phyloP scores from a whole-genome alignment of 768 basidiomycete genomes.

The Naganishia vaughanmartiniae region DNA sequence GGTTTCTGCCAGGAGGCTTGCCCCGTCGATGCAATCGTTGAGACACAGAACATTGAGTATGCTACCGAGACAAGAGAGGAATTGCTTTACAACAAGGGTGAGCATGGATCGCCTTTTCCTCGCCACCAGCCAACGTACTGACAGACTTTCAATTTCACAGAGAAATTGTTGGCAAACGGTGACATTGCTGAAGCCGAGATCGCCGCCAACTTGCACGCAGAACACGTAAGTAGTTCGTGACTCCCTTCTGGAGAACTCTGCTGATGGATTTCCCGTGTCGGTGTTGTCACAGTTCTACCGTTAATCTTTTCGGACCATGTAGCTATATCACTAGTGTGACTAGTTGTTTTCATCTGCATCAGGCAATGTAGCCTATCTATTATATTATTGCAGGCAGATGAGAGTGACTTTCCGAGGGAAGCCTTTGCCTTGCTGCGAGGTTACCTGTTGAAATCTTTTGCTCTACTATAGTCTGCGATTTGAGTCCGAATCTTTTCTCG shows the following conservation, averaged over 20 bases:
- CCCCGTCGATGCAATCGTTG: constrained; percentile 98
- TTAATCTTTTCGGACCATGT: constrained; percentile 11
- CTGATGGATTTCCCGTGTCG: background rate
- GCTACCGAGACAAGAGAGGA: constrained; percentile 98
- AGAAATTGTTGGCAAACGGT: constrained; percentile 93
- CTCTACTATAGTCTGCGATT: too few relatives aligned
- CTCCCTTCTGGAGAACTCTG: background rate
- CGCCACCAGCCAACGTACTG: too few relatives aligned
- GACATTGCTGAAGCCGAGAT: constrained; percentile 97
- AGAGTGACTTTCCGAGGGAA: too few relatives aligned
- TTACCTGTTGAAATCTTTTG: too few relatives aligned
- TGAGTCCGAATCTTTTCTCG: background rate
- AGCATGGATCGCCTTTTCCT: background rate
- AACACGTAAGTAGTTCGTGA: constrained; percentile 49
- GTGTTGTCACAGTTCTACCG: constrained; percentile 24
- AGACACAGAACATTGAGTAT: constrained; percentile 94
- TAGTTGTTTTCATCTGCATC: constrained; percentile 1
- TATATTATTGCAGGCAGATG: background rate
- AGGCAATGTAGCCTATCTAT: background rate
- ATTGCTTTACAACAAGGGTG: constrained; percentile 86
- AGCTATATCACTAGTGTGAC: constrained; percentile 1
- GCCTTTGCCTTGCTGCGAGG: too few relatives aligned
- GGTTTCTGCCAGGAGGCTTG: constrained; percentile 99
- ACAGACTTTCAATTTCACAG: constrained; percentile 44
- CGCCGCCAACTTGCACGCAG: constrained; percentile 70